Percentiles rank a stretch among this genome's conserved stretches.
phyloP scores from a whole-genome alignment of 257 asterid species.

The Anisodus tanguticus region DNA sequence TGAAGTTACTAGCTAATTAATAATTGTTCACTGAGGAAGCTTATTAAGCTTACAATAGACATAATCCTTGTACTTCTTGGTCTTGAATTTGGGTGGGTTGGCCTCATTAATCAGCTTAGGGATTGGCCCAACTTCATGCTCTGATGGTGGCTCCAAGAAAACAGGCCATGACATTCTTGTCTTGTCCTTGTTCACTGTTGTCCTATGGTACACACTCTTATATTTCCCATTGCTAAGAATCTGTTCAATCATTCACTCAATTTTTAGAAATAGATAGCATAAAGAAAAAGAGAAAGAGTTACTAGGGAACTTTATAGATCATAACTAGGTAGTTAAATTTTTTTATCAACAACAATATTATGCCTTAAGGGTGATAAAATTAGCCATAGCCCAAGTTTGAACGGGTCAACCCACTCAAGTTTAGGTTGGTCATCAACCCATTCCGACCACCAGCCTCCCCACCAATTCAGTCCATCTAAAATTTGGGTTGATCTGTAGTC shows the following conservation, averaged over 20 bases:
- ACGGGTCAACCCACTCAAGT: no score
- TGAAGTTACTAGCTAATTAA: neutral
- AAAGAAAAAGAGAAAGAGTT: neutral
- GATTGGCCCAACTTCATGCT: constrained; percentile 63
- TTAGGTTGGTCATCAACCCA: no score
- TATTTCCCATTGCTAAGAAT: constrained; percentile 76
- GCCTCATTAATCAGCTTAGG: constrained; percentile 51
- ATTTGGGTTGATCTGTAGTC: no score
- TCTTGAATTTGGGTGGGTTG: constrained; percentile 60
- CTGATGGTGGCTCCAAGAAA: constrained; percentile 74
- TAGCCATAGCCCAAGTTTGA: no score
- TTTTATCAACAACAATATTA: neutral
- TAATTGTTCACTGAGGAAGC: constrained; percentile 61
- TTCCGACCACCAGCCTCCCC: no score
- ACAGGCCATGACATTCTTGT: constrained; percentile 90
- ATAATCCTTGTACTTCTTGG: constrained; percentile 69
- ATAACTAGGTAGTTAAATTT: neutral
- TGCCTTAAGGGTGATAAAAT: no score
- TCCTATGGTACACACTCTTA: constrained; percentile 64
- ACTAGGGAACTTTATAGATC: neutral
- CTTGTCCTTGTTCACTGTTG: constrained; percentile 62
- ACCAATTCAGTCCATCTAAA: no score
- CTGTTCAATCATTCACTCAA: constrained; percentile 35
- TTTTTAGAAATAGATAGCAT: neutral
- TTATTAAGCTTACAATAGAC: constrained; percentile 77